These are phyloP conservation scores for Centaurea solstitialis DNA, from an alignment of 129 eudicot species.

Conservation along the genomic window DNA sequence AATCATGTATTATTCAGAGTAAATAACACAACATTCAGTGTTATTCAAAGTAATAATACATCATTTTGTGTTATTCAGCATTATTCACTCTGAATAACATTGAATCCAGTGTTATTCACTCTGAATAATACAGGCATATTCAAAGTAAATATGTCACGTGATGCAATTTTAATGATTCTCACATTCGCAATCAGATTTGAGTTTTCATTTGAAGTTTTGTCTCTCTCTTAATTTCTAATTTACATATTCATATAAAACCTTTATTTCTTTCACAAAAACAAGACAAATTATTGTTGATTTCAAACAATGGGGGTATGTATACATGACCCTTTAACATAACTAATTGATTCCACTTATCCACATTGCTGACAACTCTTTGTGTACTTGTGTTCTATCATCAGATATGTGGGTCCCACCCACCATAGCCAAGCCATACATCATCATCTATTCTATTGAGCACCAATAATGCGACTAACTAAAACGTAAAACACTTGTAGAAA, in stretches of 20 bases:
- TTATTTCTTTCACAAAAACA: background rate
- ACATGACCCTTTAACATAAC: background rate
- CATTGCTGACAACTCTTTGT: conserved; percentile 32
- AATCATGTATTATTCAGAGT: too few relatives aligned
- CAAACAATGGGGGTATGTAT: background rate
- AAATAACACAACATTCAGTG: too few relatives aligned
- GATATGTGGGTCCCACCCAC: conserved; percentile 40
- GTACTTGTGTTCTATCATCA: conserved; percentile 40
- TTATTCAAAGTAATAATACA: too few relatives aligned
- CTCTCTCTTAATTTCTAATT: background rate
- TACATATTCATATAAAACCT: background rate
- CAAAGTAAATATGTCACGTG: too few relatives aligned
- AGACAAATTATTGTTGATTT: background rate
- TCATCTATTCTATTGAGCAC: conserved; percentile 25
- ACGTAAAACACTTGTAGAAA: conserved; percentile 22
- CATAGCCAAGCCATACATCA: conserved; percentile 27
- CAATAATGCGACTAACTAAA: conserved; percentile 5
- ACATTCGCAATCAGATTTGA: too few relatives aligned
- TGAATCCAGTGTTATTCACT: too few relatives aligned
- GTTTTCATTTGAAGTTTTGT: too few relatives aligned
- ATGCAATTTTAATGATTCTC: too few relatives aligned
- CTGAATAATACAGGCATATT: too few relatives aligned
- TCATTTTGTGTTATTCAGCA: too few relatives aligned
- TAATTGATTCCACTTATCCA: conserved; percentile 43
- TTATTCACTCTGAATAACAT: too few relatives aligned